Evolutionary conservation across 179 eudicot genomes (phyloP), one percentile per base, ranked within the genome.

Genomic region (Patellifolia procumbens): DNA sequence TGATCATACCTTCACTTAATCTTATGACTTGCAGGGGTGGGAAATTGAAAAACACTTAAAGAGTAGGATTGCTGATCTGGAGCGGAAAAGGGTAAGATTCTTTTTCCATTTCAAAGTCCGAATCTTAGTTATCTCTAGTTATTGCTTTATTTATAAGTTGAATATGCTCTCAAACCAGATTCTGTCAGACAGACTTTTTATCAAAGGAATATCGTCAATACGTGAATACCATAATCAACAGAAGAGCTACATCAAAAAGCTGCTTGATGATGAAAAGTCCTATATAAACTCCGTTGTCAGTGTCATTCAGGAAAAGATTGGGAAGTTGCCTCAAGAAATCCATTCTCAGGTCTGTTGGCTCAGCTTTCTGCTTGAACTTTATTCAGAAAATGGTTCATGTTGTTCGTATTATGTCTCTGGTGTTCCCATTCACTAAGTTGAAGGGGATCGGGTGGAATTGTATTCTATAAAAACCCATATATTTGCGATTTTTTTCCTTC

Each of bases 11-110:
- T 68, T 70, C 28, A 35, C 51, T 39, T 80, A 49, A 37, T 67
- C 31, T 51, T 66, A 28, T 81, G 81, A 71, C 22, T 32, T 84
- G 72, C 75, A 94, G 97, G 99, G 97, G 35, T 80, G 89, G 87
- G 91, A 92, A 85, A 92, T 95, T 37, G 97, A 95, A 82, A 89
- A 79, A 68, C 97, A 92, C 83, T 80, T 95, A 84, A 89, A 89
- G 89, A 87, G 79, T 85, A 87, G 69, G 77, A 82, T 95, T 48
- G 74, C 81, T 71, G 84, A 79, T 62, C 73, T 91, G 85, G 89
- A 91, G 87, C 82, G 76, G 75, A 83, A 88, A 69, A 91, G 81
- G 69, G 99, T 95, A 83, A 85, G 89, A 70, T 67, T n/a, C 34
- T 58, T 37, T 75, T 37, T 45, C 37, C 62, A 32, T 78, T 26